Evolutionary conservation across 202 grass and related monocot genomes (phyloP), one percentile per base, ranked within the genome.

Genomic region (Cymbopogon flexuosus): DNA sequence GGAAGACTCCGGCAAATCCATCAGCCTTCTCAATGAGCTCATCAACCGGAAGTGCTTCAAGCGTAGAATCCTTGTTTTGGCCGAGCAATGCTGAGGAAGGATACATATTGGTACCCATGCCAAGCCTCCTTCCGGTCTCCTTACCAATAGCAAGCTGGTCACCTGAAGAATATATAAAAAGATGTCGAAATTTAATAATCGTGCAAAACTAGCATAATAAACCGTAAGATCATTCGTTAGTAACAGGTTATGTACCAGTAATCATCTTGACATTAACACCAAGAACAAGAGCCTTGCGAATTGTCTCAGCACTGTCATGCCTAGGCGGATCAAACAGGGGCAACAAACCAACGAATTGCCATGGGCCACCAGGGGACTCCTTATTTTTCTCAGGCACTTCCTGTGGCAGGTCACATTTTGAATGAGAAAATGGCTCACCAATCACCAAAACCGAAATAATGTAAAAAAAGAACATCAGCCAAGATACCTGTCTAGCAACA

Each of bases 261-360:
- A 99, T 99, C 96, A 99, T 99, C 88, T 99, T 99, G 11, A 99
- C 96, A 62, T 99, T 99, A 52, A 99, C 96, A 84, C 96, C 96
- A 76, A 99, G 92, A 75, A 88, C 65, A 52, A 99, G 96, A 87
- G 96, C 96, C 81, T 89, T 95, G 69, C 92, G 90, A 35, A 99
- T 99, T 40, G 96, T 99, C 84, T 99, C 96, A 29, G 96, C 96
- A 90, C 96, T 99, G 82, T 99, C 96, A 34, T 99, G 96, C 75
- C 96, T 90, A 11, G 96, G 96, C 19, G 96, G 96, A n/a, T 99
- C 96, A 74, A 99, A 99, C 24, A 99, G 83, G 79, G 96, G 96
- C 69, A 99, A 66, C 70, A 99, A 65, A 43, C 92, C 96, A 51
- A 96, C 90, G 72, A 99, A 99, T 85, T 99, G 92, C 96, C 96